These are phyloP conservation scores for Artemisia tridentata DNA, from an alignment of 129 eudicot genomes.

Conservation along the genomic window DNA sequence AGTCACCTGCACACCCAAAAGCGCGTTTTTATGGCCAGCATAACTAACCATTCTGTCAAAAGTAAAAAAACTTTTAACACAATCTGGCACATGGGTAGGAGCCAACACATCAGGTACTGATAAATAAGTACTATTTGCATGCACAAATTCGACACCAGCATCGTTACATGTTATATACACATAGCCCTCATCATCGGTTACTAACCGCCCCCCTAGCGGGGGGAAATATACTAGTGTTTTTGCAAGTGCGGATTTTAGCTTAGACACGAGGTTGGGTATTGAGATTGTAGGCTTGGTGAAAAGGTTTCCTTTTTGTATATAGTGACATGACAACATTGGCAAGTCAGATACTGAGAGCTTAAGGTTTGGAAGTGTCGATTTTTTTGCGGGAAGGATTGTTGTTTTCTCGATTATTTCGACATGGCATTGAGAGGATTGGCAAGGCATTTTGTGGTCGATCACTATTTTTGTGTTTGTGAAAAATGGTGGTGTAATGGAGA, in stretches of 20 bases:
- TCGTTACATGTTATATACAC: constrained; percentile 70
- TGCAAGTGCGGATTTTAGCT: constrained; percentile 47
- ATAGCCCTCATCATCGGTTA: constrained; percentile 49
- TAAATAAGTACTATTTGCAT: constrained; percentile 41
- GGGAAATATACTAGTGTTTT: constrained; percentile 53
- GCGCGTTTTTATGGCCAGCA: constrained; percentile 56
- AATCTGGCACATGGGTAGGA: constrained; percentile 45
- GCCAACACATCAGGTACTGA: constrained; percentile 34
- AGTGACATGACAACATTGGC: constrained; percentile 80
- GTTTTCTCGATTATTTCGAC: constrained; percentile 32
- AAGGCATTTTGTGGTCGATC: not conserved
- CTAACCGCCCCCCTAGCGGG: constrained; percentile 70
- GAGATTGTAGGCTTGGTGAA: constrained; percentile 45
- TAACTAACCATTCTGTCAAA: constrained; percentile 54
- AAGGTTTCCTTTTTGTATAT: constrained; percentile 75
- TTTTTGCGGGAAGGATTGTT: constrained; percentile 40
- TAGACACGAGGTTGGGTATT: constrained; percentile 28
- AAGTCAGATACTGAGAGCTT: constrained; percentile 78
- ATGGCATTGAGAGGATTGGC: constrained; percentile 12
- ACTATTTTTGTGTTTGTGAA: not conserved
- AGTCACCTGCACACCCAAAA: constrained; percentile 62
- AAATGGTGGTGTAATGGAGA: constrained; percentile 16
- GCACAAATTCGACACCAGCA: constrained; percentile 61
- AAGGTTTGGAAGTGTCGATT: constrained; percentile 34
- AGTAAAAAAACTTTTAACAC: constrained; percentile 49